Percentiles rank a stretch among this genome's conserved stretches.
These are phyloP conservation scores for Pseudocercospora ulei DNA, from an alignment of 2,329 filamentous ascomycete species.

Conservation along the genomic window DNA sequence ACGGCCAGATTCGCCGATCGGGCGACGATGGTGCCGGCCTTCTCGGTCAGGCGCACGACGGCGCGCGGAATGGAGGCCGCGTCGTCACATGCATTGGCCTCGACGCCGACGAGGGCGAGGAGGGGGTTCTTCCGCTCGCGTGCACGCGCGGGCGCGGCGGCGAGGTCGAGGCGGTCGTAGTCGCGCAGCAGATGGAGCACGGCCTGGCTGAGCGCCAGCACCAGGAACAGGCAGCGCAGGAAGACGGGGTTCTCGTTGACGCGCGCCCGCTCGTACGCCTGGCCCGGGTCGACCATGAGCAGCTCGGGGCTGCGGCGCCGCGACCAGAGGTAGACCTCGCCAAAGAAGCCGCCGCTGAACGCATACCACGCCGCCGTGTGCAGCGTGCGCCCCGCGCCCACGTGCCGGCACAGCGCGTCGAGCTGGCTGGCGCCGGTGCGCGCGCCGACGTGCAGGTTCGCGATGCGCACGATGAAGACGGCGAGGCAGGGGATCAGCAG, in stretches of 20 bases:
- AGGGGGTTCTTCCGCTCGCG: slow-evolving; percentile 1
- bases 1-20: slow-evolving; percentile 21
- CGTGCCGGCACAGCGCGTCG: slow-evolving; percentile 52
- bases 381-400: slow-evolving; percentile 30
- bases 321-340: slow-evolving; percentile 70
- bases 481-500: slow-evolving; percentile 67
- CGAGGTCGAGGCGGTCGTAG: slow-evolving; percentile 56
- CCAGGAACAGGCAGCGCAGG: slow-evolving; percentile 58
- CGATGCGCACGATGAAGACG: slow-evolving; percentile 74
- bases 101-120: slow-evolving; percentile 2
- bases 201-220: slow-evolving; percentile 62
- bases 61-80: slow-evolving; percentile 8
- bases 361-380: slow-evolving; percentile 62
- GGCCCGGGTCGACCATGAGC: slow-evolving; percentile 59
- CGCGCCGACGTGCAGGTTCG: slow-evolving; percentile 36
- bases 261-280: slow-evolving; percentile 56
- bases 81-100: slow-evolving; percentile 2
- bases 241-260: slow-evolving; percentile 83
- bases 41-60: slow-evolving; percentile 6
- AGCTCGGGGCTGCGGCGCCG: slow-evolving; percentile 50
- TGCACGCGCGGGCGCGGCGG: slow-evolving; percentile 30
- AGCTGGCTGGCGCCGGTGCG: slow-evolving; percentile 60
- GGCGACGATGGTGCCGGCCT: slow-evolving; percentile 18
- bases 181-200: slow-evolving; percentile 61
- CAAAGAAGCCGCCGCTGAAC: slow-evolving; percentile 68